Conservation (phyloP, 495 filamentous ascomycete genomes). For the Bathelium albidoporum region DNA sequence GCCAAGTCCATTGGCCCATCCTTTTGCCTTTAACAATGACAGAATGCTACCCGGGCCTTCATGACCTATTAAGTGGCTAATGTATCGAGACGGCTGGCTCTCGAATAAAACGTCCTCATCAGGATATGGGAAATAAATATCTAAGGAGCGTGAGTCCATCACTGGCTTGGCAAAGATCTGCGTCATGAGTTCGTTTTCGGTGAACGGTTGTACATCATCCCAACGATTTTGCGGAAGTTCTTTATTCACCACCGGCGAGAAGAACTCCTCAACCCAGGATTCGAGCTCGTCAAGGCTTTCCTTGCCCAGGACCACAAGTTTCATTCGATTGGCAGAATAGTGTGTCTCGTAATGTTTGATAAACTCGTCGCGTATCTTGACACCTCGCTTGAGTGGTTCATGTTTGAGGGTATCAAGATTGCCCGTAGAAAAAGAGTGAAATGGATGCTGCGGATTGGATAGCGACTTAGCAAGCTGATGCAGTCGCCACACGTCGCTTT, state of each 20-base stretch:
- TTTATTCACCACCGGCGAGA: constrained; percentile 77
- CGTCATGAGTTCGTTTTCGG: constrained; percentile 56
- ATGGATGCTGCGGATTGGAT: constrained; percentile 87
- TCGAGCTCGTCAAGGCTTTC: constrained; percentile 86
- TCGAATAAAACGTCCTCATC: constrained; percentile 80
- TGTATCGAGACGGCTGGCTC: constrained; percentile 77
- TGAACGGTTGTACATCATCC: constrained; percentile 62
- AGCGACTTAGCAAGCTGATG: constrained; percentile 86
- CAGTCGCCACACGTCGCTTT: constrained; percentile 87
- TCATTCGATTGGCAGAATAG: constrained; percentile 95
- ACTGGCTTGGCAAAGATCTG: constrained; percentile 93
- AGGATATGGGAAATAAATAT: constrained; percentile 78
- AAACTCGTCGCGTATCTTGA: constrained; percentile 87
- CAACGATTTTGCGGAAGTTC: constrained; percentile 70
- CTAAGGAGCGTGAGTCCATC: constrained; percentile 79
- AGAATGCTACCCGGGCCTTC: constrained; percentile 96
- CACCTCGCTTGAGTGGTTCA: constrained; percentile 65
- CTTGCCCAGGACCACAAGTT: constrained; percentile 80
- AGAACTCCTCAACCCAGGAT: constrained; percentile 77
- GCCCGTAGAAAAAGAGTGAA: constrained; percentile 90
- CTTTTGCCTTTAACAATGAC: constrained; percentile 87
- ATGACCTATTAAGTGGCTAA: constrained; percentile 90
- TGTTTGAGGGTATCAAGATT: constrained; percentile 85
- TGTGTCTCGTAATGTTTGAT: constrained; percentile 84
- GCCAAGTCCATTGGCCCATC: constrained; percentile 82